Conservation (phyloP, 306 rosid species). For the Cicer pinnatifidum region DNA sequence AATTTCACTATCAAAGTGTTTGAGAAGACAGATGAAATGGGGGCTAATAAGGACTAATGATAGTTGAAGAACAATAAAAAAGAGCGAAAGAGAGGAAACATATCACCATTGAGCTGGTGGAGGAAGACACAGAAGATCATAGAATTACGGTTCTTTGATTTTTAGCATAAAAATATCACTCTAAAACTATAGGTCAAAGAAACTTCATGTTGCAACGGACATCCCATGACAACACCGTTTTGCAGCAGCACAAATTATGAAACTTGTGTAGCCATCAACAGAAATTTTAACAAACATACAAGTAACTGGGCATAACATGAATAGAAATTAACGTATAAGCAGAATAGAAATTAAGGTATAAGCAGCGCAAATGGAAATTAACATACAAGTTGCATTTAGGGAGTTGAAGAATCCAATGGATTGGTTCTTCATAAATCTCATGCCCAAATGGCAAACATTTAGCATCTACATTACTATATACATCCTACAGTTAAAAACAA, state of each 20-base stretch:
- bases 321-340: too few relatives aligned
- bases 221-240: neutral
- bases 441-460: neutral
- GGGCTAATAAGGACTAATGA: neutral
- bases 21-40: neutral
- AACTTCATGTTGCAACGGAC: neutral
- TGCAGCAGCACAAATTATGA: neutral
- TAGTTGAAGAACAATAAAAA: neutral
- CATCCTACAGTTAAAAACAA: neutral
- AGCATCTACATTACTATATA: neutral
- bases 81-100: too few relatives aligned
- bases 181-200: neutral
- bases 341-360: neutral
- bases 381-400: neutral
- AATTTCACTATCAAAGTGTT: neutral
- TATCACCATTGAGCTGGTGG: too few relatives aligned
- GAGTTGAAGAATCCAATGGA: neutral
- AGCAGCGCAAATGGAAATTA: neutral
- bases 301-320: neutral
- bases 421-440: neutral
- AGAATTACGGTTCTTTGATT: too few relatives aligned
- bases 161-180: neutral
- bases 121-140: too few relatives aligned
- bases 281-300: neutral
- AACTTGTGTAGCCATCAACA: neutral